Base-by-base conservation (phyloP, 768 basidiomycete genomes). In the Tylopilus rubrobrunneus region DNA sequence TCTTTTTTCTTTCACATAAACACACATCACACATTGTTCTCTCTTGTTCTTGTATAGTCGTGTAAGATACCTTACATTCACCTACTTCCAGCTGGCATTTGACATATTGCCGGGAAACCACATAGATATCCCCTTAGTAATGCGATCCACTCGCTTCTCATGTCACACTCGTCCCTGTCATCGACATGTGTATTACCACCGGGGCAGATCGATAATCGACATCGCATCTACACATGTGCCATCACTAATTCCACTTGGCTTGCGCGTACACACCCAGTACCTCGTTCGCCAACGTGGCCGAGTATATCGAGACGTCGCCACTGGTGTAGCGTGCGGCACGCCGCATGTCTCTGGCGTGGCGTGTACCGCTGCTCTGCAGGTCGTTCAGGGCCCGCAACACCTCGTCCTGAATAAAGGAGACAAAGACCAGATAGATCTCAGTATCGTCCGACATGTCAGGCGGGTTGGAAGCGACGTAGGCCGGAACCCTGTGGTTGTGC, bases 351-450 rank as follows among this genome's bases (percentile, higher is more conserved):
- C 29, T 31, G 29, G 29, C 29, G 29, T 31, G 29, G 29, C 10
- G 63, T 74, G 67, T 15, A 34, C 14, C 34, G 34, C 44, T 76
- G 34, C 44, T 76, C 70, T 86, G 83, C 25, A 84, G 61, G 1
- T 48, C 36, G 61, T 92, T 92, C 49, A 90, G 63, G 25, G 81
- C 77, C 5, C 58, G 42, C 53, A 89, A 56, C 27, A 87, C 62
- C 56, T 80, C 72, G 7, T 61, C 49, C 62, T 77, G 71, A 62
- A 89, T 83, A 67, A 89, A 92, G 66, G 85, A 75, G 45, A 86
- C 76, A 66, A 91, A 92, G 34, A 92, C 84, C 19, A 92, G 77
- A 60, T 92, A 89, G 56, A 92, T 75, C 0, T 71, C 71, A 0
- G 81, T 75, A 50, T 76, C 73, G 51, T 73, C 73, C 0, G 79